Evolutionary conservation across 768 basidiomycete species (phyloP).

Genomic region (Tulasnella sp.): DNA sequence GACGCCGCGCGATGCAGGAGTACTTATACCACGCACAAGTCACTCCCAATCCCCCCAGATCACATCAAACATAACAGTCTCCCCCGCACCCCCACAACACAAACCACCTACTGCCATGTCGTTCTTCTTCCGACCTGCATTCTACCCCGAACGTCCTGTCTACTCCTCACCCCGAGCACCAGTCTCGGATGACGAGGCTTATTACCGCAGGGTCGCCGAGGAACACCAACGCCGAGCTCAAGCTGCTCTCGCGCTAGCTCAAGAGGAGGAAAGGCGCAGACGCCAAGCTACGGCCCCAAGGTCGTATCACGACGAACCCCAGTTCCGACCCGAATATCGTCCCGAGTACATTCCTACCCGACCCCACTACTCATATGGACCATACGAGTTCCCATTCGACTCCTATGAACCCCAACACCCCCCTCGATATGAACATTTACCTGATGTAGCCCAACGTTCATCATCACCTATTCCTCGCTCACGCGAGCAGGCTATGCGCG

Average conservation of each 20-base stretch:
- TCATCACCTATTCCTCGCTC: neutral
- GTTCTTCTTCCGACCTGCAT: slow-evolving; percentile 10
- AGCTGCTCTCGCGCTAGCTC: slow-evolving; percentile 21
- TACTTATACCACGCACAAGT: neutral
- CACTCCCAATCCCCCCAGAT: neutral
- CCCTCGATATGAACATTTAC: neutral
- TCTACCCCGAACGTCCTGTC: neutral
- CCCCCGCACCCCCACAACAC: neutral
- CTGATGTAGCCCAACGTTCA: neutral
- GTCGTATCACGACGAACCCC: neutral
- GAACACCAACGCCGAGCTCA: slow-evolving; percentile 26
- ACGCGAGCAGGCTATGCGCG: neutral
- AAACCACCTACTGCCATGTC: slow-evolving; percentile 4
- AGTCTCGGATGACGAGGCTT: slow-evolving; percentile 8
- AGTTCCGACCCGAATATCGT: slow-evolving; percentile 1
- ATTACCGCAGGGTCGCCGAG: slow-evolving; percentile 13
- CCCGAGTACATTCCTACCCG: neutral
- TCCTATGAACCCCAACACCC: neutral
- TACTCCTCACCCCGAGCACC: neutral
- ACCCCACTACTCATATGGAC: neutral
- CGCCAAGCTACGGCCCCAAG: neutral
- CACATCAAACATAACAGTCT: neutral
- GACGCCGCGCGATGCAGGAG: neutral
- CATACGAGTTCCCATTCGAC: neutral
- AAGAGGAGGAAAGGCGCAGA: slow-evolving; percentile 15